phyloP scores from a whole-genome alignment of 257 asterid genomes.

The Echium plantagineum region DNA sequence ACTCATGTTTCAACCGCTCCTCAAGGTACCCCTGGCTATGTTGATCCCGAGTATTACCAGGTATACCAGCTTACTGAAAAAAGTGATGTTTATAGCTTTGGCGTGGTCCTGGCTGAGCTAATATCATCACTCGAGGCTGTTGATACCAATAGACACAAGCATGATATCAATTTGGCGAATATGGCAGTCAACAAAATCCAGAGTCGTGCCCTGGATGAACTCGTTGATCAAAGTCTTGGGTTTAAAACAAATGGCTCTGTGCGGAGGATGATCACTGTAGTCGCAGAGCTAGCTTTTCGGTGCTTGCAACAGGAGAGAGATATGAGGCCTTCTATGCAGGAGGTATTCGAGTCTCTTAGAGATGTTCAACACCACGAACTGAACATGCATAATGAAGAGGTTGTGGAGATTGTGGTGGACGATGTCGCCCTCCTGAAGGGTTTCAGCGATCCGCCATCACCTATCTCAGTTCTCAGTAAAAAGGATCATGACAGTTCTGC shows the following conservation, averaged over 20 bases:
- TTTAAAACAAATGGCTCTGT: not conserved
- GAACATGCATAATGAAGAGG: not conserved
- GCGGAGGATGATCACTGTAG: conserved; percentile 4
- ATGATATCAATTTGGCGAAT: conserved; percentile 14
- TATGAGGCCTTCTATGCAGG: conserved; percentile 16
- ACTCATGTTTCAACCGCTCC: not conserved
- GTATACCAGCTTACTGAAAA: not conserved
- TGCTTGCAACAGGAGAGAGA: conserved; percentile 14
- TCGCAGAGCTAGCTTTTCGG: conserved; percentile 15
- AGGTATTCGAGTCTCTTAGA: conserved; percentile 9
- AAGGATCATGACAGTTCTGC: not conserved
- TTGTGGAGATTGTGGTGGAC: not conserved
- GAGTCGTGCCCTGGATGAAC: conserved; percentile 1
- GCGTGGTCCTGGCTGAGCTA: conserved; percentile 8
- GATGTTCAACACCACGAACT: conserved; percentile 1
- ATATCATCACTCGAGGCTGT: conserved; percentile 13
- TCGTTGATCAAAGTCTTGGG: conserved; percentile 10
- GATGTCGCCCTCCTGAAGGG: conserved; percentile 1
- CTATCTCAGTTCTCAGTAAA: not conserved
- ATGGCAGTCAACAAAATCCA: conserved; percentile 5
- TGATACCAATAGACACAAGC: conserved; percentile 5
- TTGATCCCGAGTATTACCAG: not conserved
- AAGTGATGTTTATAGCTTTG: not conserved
- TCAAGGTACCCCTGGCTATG: not conserved
- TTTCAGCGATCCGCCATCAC: not conserved